Base-by-base conservation (phyloP, 2,329 filamentous ascomycete genomes). In the Fusarium penzigii region DNA sequence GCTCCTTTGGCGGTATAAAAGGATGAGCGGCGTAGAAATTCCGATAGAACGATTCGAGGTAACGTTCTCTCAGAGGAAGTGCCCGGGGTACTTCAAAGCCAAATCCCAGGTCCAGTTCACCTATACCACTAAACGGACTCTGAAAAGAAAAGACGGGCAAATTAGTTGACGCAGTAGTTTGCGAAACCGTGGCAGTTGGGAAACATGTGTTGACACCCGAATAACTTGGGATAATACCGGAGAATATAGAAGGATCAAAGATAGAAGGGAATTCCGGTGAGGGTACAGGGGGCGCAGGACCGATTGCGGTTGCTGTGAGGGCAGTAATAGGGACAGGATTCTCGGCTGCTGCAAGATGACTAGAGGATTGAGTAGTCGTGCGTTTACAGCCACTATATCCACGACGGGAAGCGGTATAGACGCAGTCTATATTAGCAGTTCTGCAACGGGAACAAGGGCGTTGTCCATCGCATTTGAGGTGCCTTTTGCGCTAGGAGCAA, bases 401-500 rank as follows among this genome's bases (percentile, higher is more conserved):
- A 57, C 88, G 82, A 38, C 88, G 84, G 29, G 87, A 91, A 39
- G 87, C 84, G 44, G 89, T 82, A 66, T 90, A 92, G 64, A 84
- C 72, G 70, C 89, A 92, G 46, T 85, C 77, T 20, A 77, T 71
- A 51, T 79, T 78, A 41, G 79, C 77, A 42, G 74, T 68, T 29
- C 72, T 72, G 70, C 89, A 92, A 52, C 89, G 83, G 39, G 81
- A 78, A 71, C 89, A 92, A 12, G 88, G 88, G 25, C 73, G 84
- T 39, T 75, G 70, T n/a, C 87, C 87, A 69, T 91, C 86, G 66
- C 89, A 92, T 68, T 90, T 92, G 48, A 91, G 78, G 69, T 92
- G 89, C 65, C 89, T 84, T 56, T 63, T 71, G 48, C 81, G 77
- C 81, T 84, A 34, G 67, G 40, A 34, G 17, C 14, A 29, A 43